Percentiles rank a stretch among this genome's conserved stretches.
phyloP scores from a whole-genome alignment of 495 filamentous ascomycete species.

The Corynascus novoguineensis region DNA sequence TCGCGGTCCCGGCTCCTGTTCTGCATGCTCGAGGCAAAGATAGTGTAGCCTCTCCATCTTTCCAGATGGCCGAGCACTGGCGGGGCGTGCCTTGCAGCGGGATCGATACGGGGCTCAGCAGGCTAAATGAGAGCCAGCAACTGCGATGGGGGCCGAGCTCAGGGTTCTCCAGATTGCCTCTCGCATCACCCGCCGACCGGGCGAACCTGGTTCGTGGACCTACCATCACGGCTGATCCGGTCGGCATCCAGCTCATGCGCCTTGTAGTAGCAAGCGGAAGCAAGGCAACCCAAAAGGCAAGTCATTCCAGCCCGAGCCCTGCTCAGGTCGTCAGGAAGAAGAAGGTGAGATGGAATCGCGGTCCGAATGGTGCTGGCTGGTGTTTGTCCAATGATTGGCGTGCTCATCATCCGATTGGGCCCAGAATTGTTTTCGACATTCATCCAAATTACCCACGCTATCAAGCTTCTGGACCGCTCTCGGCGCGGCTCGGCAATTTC shows the following conservation, averaged over 20 bases:
- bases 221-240: background rate
- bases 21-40: background rate
- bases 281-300: background rate
- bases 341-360: background rate
- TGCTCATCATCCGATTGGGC: conserved; percentile 1
- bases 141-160: conserved; percentile 2
- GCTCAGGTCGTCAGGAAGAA: background rate
- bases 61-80: background rate
- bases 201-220: conserved; percentile 2
- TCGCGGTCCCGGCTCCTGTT: background rate
- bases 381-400: background rate
- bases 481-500: conserved; percentile 14
- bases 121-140: conserved; percentile 24
- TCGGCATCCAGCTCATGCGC: conserved; percentile 1
- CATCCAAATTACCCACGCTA: conserved; percentile 21
- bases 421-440: conserved; percentile 13
- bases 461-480: background rate
- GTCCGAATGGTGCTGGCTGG: background rate
- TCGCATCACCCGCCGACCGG: background rate
- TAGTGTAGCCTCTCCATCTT: background rate
- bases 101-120: conserved; percentile 16
- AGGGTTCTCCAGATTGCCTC: background rate
- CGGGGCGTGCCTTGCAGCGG: conserved; percentile 29
- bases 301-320: background rate
- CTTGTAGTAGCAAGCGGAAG: background rate